These are phyloP conservation scores for Suillus fuscotomentosus DNA, from an alignment of 768 basidiomycete species.

Conservation along the genomic window DNA sequence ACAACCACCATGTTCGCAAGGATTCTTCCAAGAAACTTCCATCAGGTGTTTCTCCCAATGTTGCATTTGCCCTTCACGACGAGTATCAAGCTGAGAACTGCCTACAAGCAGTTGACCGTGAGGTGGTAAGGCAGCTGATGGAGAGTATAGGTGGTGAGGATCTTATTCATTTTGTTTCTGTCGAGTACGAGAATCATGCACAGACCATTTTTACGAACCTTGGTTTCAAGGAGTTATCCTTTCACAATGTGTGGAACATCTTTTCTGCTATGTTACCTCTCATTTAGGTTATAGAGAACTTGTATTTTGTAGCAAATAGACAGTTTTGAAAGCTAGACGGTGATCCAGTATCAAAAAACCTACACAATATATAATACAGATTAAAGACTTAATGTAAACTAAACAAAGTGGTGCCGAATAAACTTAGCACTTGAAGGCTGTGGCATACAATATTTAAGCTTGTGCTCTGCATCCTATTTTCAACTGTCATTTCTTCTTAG, in stretches of 20 bases:
- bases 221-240: slow-evolving; percentile 10
- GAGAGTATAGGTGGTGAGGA: slow-evolving; percentile 21
- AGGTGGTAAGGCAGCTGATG: slow-evolving; percentile 20
- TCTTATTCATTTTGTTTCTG: slow-evolving; percentile 18
- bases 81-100: slow-evolving; percentile 19
- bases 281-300: slow-evolving; percentile 6
- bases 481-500: neutral
- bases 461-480: neutral
- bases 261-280: slow-evolving; percentile 18
- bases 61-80: slow-evolving; percentile 15
- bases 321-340: neutral
- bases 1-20: slow-evolving; percentile 15
- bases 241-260: slow-evolving; percentile 21
- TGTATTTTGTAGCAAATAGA: neutral
- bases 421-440: neutral
- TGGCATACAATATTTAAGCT: neutral
- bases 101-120: slow-evolving; percentile 18
- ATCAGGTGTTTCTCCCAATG: slow-evolving; percentile 22
- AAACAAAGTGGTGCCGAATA: neutral
- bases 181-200: slow-evolving; percentile 16
- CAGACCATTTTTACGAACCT: slow-evolving; percentile 13
- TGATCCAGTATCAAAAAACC: neutral
- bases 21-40: slow-evolving; percentile 21
- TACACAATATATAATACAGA: neutral
- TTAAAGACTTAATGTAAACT: neutral